A percentile compares a stretch with the other conserved stretches of the same genome.
These are phyloP conservation scores for Glycine latifolia DNA, from an alignment of 306 rosid genomes.

Conservation along the genomic window DNA sequence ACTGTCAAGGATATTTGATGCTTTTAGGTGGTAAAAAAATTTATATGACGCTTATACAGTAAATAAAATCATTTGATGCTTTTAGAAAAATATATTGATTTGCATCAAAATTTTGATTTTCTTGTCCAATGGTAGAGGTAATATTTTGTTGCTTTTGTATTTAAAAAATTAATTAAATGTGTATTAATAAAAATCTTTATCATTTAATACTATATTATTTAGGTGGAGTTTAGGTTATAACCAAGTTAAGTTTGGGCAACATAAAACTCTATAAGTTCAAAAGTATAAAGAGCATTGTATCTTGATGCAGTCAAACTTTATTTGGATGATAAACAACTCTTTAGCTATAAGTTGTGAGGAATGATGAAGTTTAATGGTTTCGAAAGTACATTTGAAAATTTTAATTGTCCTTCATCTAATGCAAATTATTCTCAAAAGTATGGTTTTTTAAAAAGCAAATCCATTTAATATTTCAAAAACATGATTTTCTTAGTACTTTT, in stretches of 20 bases:
- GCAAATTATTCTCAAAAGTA: no score
- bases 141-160: background rate
- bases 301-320: no score
- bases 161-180: background rate
- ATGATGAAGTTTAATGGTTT: no score
- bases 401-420: no score
- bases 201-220: background rate
- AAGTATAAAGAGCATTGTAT: background rate
- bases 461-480: background rate
- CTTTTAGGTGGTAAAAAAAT: background rate
- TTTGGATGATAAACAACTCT: no score
- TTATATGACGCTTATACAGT: no score
- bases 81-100: background rate
- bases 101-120: background rate
- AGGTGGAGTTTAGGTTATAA: no score
- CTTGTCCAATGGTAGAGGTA: background rate
- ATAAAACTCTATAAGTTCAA: background rate
- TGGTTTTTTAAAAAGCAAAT: background rate
- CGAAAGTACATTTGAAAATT: no score
- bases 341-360: no score
- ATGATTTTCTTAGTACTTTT: no score
- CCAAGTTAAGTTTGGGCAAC: background rate
- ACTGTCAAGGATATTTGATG: background rate
- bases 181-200: no score
- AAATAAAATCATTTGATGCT: background rate